Conservation (phyloP, 2,329 filamentous ascomycete genomes). For the Fusarium pseudoanthophilum region DNA sequence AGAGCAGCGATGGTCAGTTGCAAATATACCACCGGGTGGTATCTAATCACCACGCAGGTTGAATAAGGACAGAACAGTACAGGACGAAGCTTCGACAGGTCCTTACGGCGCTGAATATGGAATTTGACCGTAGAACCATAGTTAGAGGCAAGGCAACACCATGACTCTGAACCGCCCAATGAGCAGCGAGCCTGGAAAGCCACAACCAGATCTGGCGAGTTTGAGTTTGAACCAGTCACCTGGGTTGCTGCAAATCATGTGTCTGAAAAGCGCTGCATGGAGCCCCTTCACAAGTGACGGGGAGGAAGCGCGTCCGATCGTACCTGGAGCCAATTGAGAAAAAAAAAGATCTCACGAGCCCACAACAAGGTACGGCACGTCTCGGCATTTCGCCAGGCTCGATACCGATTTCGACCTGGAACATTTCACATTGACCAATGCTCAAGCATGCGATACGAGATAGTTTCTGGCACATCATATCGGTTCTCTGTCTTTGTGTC, state of each 20-base stretch:
- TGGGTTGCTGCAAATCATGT: slow-evolving; percentile 50
- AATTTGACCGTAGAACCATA: slow-evolving; percentile 25
- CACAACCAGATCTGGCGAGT: slow-evolving; percentile 29
- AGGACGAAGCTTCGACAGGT: slow-evolving; percentile 14
- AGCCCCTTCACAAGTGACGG: slow-evolving; percentile 39
- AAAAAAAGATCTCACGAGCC: slow-evolving; percentile 34
- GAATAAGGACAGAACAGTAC: neutral
- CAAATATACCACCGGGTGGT: slow-evolving; percentile 7
- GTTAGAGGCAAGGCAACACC: slow-evolving; percentile 30
- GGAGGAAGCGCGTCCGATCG: slow-evolving; percentile 39
- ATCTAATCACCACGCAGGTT: slow-evolving; percentile 8
- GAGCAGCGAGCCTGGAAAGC: slow-evolving; percentile 14
- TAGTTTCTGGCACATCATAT: neutral
- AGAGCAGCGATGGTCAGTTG: slow-evolving; percentile 25
- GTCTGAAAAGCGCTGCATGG: slow-evolving; percentile 42
- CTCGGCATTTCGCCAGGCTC: slow-evolving; percentile 31
- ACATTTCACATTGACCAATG: neutral
- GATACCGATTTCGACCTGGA: neutral
- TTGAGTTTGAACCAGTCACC: slow-evolving; percentile 38
- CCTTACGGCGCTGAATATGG: slow-evolving; percentile 16
- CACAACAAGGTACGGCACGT: slow-evolving; percentile 24
- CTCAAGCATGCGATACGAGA: slow-evolving; percentile 18
- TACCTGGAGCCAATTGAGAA: slow-evolving; percentile 40
- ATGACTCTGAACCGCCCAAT: slow-evolving; percentile 30
- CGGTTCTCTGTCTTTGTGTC: slow-evolving; percentile 11